phyloP scores from a whole-genome alignment of 805 yeast genomes.

The Candida peoriensis region DNA sequence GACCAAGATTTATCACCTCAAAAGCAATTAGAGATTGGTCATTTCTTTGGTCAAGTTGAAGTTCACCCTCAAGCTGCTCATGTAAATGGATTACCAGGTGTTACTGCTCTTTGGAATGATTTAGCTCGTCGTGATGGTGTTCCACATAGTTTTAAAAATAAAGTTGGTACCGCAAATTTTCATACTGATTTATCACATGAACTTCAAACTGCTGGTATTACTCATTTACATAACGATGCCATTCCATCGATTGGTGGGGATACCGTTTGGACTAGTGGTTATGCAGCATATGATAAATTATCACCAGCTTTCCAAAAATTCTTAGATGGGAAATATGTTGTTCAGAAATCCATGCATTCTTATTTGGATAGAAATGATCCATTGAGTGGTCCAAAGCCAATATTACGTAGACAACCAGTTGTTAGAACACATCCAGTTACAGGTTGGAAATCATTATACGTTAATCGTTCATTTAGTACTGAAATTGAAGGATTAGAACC shows the following conservation, averaged over 20 bases:
- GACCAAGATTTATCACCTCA: slow-evolving; percentile 41
- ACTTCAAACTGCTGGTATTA: slow-evolving; percentile 48
- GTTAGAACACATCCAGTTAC: slow-evolving; percentile 58
- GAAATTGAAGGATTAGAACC: slow-evolving; percentile 30
- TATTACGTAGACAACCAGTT: slow-evolving; percentile 50
- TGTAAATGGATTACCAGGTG: slow-evolving; percentile 26
- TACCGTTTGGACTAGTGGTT: slow-evolving; percentile 50
- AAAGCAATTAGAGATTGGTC: slow-evolving; percentile 37
- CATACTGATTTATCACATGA: slow-evolving; percentile 53
- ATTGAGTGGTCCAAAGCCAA: slow-evolving; percentile 36
- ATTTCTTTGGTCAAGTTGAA: slow-evolving; percentile 41
- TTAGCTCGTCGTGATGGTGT: slow-evolving; percentile 24
- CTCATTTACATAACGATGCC: slow-evolving; percentile 45
- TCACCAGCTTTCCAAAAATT: slow-evolving; percentile 45
- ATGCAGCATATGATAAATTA: slow-evolving; percentile 49
- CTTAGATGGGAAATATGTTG: slow-evolving; percentile 46
- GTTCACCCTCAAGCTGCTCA: slow-evolving; percentile 33
- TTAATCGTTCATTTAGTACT: slow-evolving; percentile 41
- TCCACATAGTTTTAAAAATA: slow-evolving; percentile 7
- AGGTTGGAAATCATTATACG: slow-evolving; percentile 52
- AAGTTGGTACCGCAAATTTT: slow-evolving; percentile 30
- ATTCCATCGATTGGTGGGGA: slow-evolving; percentile 48
- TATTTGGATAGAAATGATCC: slow-evolving; percentile 38
- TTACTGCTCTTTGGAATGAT: slow-evolving; percentile 31
- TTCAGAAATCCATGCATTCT: slow-evolving; percentile 35